phyloP scores from a whole-genome alignment of 352 stramenopile genomes.

The Phytophthora palmivora region DNA sequence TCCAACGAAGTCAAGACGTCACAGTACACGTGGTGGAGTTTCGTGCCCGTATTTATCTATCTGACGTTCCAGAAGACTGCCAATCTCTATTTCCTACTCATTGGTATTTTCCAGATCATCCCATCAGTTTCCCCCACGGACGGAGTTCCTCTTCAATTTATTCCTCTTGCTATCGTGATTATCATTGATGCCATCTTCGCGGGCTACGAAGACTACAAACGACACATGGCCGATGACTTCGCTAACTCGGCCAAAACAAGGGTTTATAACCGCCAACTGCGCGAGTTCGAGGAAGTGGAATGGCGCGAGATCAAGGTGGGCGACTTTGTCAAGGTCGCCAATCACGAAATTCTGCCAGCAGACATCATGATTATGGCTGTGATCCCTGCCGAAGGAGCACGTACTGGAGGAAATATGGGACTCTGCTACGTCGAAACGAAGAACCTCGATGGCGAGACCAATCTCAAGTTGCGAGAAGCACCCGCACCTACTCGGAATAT shows the following conservation, averaged over 20 bases:
- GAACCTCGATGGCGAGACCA: conserved; percentile 89
- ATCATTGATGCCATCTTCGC: conserved; percentile 87
- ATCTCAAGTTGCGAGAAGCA: conserved; percentile 85
- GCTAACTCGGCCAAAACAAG: conserved; percentile 74
- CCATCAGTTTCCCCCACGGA: conserved; percentile 81
- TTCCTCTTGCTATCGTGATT: conserved; percentile 83
- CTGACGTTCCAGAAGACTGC: conserved; percentile 89
- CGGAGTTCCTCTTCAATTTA: conserved; percentile 84
- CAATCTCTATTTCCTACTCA: conserved; percentile 90
- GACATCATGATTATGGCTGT: conserved; percentile 86
- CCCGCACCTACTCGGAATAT: conserved; percentile 60
- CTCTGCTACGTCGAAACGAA: conserved; percentile 92
- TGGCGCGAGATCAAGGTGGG: conserved; percentile 86
- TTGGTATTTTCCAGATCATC: conserved; percentile 91
- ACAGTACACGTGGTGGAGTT: conserved; percentile 91
- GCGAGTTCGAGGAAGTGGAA: conserved; percentile 86
- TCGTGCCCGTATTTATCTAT: conserved; percentile 88
- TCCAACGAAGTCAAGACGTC: conserved; percentile 88
- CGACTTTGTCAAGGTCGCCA: conserved; percentile 84
- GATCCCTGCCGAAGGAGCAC: conserved; percentile 63
- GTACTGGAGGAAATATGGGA: conserved; percentile 68
- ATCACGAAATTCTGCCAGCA: conserved; percentile 83
- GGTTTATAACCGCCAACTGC: conserved; percentile 78
- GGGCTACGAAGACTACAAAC: conserved; percentile 86
- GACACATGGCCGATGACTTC: conserved; percentile 76